Base-by-base conservation (phyloP, 1,284 basidiomycete genomes). In the Microbotryum lychnidis-dioicae region DNA sequence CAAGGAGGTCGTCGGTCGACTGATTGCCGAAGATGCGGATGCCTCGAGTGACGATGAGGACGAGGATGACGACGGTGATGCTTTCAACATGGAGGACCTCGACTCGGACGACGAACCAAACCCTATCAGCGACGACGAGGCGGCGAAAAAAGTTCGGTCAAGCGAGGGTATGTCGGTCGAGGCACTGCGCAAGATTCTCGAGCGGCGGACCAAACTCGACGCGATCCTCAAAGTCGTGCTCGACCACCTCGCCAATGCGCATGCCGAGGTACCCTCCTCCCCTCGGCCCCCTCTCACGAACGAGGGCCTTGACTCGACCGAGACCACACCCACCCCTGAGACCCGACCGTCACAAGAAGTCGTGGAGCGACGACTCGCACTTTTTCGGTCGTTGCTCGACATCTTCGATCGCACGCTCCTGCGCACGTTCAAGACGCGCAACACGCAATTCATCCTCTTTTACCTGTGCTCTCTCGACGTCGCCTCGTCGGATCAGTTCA, bases 371-470 rank as follows among this genome's bases (percentile, higher is more conserved):
- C 61, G 63, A n/a, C 31, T 50, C 14, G 56, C 65, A 46, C 56
- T 71, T 33, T 98, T 97, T 75, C 84, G 90, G 72, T 84, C 86
- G 16, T 84, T 99, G 14, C 83, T 98, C 53, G 84, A 86, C 67
- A 89, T 97, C 68, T 99, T 98, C 73, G 88, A 94, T 72, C 86
- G 91, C 44, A 85, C 86, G 51, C 91, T 99, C 72, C 82, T 99
- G 51, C 87, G 87, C 44, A 98, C 96, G 0, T 94, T 94, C 79
- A 91, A 93, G 74, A 97, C 91, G 0, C 88, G 94, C 49, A 94
- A 98, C 75, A 93, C 92, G 2, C 96, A 98, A 71, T 99, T 99
- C 77, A 81, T 98, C 63, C 73, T 98, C 51, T 99, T 98, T 80
- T 94, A 91, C 86, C 91, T 87, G 73, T 83, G 91, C 25, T 96